Conservation (phyloP, 23 red algal species). For the Gracilaria vermiculophylla region DNA sequence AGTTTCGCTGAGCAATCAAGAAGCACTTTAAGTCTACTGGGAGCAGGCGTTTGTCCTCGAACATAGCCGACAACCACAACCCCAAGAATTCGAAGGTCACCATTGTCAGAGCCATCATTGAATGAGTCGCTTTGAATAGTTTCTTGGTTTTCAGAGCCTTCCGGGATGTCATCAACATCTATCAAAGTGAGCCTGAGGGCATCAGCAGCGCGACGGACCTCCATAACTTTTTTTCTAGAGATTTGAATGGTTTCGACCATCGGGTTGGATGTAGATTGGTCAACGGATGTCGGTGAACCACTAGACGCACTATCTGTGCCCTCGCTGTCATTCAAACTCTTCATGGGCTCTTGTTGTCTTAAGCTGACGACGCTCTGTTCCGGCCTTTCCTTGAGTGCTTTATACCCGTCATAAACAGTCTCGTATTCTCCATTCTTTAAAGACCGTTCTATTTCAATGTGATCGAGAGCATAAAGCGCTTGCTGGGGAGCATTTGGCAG, state of each 20-base stretch:
- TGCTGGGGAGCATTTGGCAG: constrained; percentile 40
- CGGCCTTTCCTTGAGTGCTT: neutral
- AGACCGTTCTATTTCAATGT: constrained; percentile 57
- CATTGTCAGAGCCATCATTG: constrained; percentile 25
- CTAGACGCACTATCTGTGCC: neutral
- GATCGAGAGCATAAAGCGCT: constrained; percentile 10
- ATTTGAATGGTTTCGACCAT: neutral
- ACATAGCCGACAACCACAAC: constrained; percentile 61
- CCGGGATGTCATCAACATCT: constrained; percentile 22
- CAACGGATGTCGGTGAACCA: constrained; percentile 25
- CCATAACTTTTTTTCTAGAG: constrained; percentile 51
- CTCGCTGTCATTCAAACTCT: neutral
- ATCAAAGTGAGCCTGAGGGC: constrained; percentile 49
- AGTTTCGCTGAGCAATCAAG: constrained; percentile 59
- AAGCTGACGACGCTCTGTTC: neutral
- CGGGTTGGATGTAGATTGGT: neutral
- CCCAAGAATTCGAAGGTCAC: constrained; percentile 24
- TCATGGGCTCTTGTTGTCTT: neutral
- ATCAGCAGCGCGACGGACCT: constrained; percentile 48
- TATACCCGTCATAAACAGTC: constrained; percentile 54
- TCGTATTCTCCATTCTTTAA: constrained; percentile 63
- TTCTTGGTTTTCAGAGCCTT: neutral
- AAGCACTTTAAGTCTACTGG: constrained; percentile 65
- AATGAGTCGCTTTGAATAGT: neutral
- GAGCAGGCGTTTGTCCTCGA: constrained; percentile 67